Base-by-base conservation (phyloP, 345 rosid genomes). In the Euclidium syriacum region DNA sequence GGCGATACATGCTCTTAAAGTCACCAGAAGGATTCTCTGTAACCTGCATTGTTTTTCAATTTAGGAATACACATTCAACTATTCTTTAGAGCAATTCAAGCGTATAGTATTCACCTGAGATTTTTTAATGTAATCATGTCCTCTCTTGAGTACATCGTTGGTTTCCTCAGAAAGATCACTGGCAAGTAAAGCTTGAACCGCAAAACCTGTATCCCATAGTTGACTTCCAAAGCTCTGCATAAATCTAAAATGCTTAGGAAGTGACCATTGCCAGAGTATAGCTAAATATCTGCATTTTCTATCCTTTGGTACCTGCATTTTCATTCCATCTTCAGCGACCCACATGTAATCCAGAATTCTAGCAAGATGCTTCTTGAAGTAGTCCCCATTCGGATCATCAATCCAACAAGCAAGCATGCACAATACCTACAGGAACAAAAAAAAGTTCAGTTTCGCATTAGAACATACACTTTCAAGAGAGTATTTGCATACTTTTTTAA, bases 301-400 rank as follows among this genome's bases (percentile, higher is more conserved):
- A 47, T 55, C 25, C 1, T 6, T 34, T 26, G n/a, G 17, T 11
- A 62, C 85, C 83, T 82, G 84, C 76, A 86, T 70, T 72, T 83
- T 86, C 71, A 86, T 19, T 7, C 90, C 90, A 43, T 87, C 95
- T 79, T 87, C 86, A 3, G 90, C 90, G 12, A 87, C 24, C 95
- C 90, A 87, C 47, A 73, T 80, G 58, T 71, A 87, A 52, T 87
- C 90, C 0, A 88, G 86, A 33, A 87, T 55, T 52, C 90, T 73
- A 1, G 90, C 85, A 5, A 86, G 68, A 57, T 86, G 90, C 9
- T 70, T 78, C 53, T 78, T 83, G 42, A 78, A 83, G 5, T 80
- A 69, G 6, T 84, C 83, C 3, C 83, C 81, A 65, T 83, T 53
- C 1, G 90, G 87, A 54, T 86, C 72, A 25, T 86, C 87, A 19